These are phyloP conservation scores for Tremella yokohamensis DNA, from an alignment of 768 basidiomycete species.

Conservation along the genomic window DNA sequence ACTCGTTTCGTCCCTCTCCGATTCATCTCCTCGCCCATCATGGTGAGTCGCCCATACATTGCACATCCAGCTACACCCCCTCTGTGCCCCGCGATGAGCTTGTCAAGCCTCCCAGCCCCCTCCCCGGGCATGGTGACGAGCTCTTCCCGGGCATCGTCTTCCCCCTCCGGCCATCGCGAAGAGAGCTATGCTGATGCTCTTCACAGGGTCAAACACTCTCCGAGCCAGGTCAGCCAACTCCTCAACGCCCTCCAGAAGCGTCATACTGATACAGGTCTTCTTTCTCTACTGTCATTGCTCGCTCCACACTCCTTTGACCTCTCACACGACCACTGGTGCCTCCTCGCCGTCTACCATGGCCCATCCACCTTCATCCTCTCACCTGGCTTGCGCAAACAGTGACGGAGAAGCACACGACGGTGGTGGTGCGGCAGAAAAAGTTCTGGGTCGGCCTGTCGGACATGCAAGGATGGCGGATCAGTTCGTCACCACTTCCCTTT, in stretches of 20 bases:
- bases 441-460: conserved; percentile 73
- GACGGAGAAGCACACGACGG: conserved; percentile 70
- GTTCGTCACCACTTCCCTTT: conserved; percentile 58
- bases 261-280: conserved; percentile 12
- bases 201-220: conserved; percentile 50
- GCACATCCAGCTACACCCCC: neutral
- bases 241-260: neutral
- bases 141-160: neutral
- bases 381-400: conserved; percentile 19
- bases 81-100: neutral
- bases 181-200: conserved; percentile 6
- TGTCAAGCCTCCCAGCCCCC: too few species aligned
- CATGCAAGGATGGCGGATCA: conserved; percentile 99
- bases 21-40: conserved; percentile 5
- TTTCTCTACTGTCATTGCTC: neutral
- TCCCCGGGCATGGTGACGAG: neutral
- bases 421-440: conserved; percentile 42
- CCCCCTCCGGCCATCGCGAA: neutral
- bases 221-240: conserved; percentile 40
- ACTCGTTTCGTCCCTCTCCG: neutral
- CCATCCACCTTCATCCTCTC: neutral
- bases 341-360: neutral
- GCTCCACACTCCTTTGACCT: conserved; percentile 3
- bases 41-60: conserved; percentile 11
- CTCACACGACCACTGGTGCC: conserved; percentile 2